Percentiles rank a stretch among this genome's conserved stretches.
Conservation (phyloP, 2,329 filamentous ascomycete genomes). For the Emergomyces pasteurianus region DNA sequence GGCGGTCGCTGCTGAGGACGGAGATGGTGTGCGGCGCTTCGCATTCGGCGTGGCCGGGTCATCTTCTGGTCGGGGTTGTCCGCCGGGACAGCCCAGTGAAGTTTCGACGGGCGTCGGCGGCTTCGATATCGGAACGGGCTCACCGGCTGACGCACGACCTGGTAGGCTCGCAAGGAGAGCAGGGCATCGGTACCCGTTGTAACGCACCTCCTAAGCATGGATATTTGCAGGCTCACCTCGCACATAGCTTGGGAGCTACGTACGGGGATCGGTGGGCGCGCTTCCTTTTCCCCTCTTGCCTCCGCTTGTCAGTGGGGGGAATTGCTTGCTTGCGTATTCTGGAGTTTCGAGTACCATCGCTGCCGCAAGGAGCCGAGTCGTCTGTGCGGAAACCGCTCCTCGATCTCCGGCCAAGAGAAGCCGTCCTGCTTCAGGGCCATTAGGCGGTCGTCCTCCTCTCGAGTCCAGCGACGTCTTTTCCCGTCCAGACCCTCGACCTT, state of each 20-base stretch:
- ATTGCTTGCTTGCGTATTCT: background rate
- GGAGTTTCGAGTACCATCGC: background rate
- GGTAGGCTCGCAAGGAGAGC: background rate
- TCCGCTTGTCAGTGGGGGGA: too few species aligned
- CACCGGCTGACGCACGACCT: background rate
- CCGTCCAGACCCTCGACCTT: background rate
- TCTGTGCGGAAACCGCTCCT: background rate
- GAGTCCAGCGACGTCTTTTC: background rate
- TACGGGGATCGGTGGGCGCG: background rate
- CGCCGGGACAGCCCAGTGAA: background rate
- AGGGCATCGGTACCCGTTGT: too few species aligned
- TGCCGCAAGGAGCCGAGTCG: background rate
- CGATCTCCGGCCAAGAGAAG: background rate
- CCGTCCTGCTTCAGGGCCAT: background rate
- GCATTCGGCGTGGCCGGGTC: background rate
- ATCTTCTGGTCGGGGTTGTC: background rate
- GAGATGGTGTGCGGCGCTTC: background rate
- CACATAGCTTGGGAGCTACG: background rate
- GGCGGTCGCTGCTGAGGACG: too few species aligned
- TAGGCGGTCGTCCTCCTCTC: background rate
- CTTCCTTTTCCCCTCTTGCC: background rate
- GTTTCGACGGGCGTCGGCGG: background rate
- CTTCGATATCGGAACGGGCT: background rate
- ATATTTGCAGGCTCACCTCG: background rate
- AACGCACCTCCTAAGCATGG: too few species aligned